phyloP scores from a whole-genome alignment of 331 rosid species.

The Erythrophleum ivorense region DNA sequence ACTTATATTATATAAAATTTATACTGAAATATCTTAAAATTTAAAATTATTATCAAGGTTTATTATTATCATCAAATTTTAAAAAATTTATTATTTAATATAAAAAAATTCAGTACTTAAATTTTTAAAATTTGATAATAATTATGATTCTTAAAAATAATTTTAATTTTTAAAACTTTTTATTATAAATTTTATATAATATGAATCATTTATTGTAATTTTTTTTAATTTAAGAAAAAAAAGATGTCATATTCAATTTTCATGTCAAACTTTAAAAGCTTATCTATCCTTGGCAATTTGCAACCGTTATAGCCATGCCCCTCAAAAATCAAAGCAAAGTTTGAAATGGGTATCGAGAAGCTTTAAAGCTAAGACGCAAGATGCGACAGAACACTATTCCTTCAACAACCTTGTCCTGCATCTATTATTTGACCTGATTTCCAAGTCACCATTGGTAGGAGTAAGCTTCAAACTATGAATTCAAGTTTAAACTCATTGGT shows the following conservation, averaged over 20 bases:
- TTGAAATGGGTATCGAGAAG: not conserved
- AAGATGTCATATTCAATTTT: not conserved
- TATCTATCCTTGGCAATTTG: not conserved
- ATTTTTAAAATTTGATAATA: too few species aligned
- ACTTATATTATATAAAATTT: too few species aligned
- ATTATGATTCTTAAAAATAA: too few species aligned
- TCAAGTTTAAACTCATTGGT: not conserved
- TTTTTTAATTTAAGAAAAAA: too few species aligned
- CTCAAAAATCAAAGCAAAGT: not conserved
- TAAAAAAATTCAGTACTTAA: too few species aligned
- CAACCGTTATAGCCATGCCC: not conserved
- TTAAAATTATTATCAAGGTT: too few species aligned
- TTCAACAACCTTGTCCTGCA: not conserved
- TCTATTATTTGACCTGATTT: not conserved
- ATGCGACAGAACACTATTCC: not conserved
- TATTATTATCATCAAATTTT: too few species aligned
- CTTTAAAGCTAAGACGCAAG: not conserved
- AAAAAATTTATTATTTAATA: too few species aligned
- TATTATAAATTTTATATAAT: too few species aligned
- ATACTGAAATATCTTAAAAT: too few species aligned
- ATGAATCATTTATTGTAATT: too few species aligned
- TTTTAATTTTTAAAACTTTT: too few species aligned
- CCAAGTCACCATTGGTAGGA: not conserved
- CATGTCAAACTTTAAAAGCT: not conserved
- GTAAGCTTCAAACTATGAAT: not conserved